Percentiles rank a stretch among this genome's conserved stretches.
phyloP scores from a whole-genome alignment of 306 rosid genomes.

The Begonia masoniana region DNA sequence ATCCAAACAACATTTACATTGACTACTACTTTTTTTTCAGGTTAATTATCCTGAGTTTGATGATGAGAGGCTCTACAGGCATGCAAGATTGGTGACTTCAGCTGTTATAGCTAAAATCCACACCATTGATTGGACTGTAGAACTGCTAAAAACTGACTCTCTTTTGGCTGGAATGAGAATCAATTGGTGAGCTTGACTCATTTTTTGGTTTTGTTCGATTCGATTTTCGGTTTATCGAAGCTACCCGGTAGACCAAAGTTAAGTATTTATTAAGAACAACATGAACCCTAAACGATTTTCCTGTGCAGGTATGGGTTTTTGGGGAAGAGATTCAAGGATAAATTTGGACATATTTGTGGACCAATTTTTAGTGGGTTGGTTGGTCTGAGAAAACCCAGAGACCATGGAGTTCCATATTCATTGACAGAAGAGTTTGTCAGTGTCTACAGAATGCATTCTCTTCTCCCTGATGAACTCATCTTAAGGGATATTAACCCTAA shows the following conservation, averaged over 20 bases:
- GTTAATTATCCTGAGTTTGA: conserved; percentile 34
- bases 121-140: conserved; percentile 82
- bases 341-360: conserved; percentile 47
- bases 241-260: too few relatives aligned
- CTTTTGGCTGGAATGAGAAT: conserved; percentile 55
- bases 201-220: too few relatives aligned
- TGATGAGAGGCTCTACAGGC: conserved; percentile 57
- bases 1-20: too few relatives aligned
- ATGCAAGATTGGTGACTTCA: conserved; percentile 66
- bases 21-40: conserved; percentile 11
- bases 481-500: conserved; percentile 29
- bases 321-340: conserved; percentile 63
- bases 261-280: too few relatives aligned
- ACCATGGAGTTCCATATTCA: conserved; percentile 76
- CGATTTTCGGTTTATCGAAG: too few relatives aligned
- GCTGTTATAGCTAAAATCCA: conserved; percentile 75
- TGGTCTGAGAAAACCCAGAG: conserved; percentile 44
- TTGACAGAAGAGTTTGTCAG: conserved; percentile 66
- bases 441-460: conserved; percentile 69
- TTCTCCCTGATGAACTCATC: conserved; percentile 45
- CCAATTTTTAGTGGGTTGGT: conserved; percentile 56
- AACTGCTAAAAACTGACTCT: conserved; percentile 57
- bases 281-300: background rate
- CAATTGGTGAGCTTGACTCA: conserved; percentile 33
- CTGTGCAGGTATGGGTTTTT: conserved; percentile 51